These are phyloP conservation scores for Suillus subalutaceus DNA, from an alignment of 768 basidiomycete species.

Conservation along the genomic window DNA sequence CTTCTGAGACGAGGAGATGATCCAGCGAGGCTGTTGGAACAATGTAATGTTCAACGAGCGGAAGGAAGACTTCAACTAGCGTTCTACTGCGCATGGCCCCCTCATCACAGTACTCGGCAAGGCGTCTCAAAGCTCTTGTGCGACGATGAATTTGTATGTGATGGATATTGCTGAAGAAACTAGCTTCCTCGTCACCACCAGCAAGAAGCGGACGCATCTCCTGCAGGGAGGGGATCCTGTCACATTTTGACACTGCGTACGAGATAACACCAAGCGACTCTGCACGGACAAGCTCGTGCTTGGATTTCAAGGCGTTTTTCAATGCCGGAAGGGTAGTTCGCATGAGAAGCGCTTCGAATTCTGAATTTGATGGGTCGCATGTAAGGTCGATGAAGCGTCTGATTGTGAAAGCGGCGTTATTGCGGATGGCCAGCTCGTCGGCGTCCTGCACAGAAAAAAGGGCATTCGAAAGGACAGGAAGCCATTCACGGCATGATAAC, in stretches of 20 bases:
- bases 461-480: slow-evolving; percentile 81
- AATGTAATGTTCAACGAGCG: slow-evolving; percentile 84
- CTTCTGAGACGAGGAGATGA: slow-evolving; percentile 89
- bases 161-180: slow-evolving; percentile 94
- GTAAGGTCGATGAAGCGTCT: slow-evolving; percentile 63
- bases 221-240: slow-evolving; percentile 57
- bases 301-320: slow-evolving; percentile 77
- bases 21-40: slow-evolving; percentile 62
- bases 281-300: slow-evolving; percentile 82
- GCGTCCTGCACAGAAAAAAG: slow-evolving; percentile 88
- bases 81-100: slow-evolving; percentile 68
- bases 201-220: slow-evolving; percentile 86
- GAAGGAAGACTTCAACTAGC: slow-evolving; percentile 82
- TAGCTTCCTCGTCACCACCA: slow-evolving; percentile 90
- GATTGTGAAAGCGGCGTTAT: slow-evolving; percentile 74
- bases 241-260: slow-evolving; percentile 69
- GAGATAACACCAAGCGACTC: slow-evolving; percentile 83
- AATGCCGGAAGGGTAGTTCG: slow-evolving; percentile 75
- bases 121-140: slow-evolving; percentile 80
- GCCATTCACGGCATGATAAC: slow-evolving; percentile 67
- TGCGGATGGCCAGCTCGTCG: slow-evolving; percentile 84
- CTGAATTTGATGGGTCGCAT: slow-evolving; percentile 34
- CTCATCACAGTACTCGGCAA: slow-evolving; percentile 75
- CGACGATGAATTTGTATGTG: slow-evolving; percentile 94
- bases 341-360: slow-evolving; percentile 59